Evolutionary conservation across 1,284 basidiomycete genomes (phyloP), one percentile per base, ranked within the genome.

Genomic region (Apiotrichum mycotoxinovorans): DNA sequence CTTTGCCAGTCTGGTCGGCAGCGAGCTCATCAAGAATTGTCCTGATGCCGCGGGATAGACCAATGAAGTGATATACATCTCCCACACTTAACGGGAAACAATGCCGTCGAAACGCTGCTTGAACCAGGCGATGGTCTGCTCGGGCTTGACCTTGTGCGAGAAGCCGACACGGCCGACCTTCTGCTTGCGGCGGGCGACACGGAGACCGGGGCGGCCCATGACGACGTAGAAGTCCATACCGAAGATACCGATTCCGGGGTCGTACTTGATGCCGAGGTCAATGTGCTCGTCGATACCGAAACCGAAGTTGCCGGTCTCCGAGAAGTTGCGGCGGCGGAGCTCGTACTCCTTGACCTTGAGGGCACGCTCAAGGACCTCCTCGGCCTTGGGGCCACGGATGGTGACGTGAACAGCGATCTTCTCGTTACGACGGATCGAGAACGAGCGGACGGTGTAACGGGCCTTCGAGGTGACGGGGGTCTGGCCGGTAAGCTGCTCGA

Each of bases 281-380:
- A 98, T 98, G 83, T 98, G 95, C 82, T 97, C 93, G 80, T 93
- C 89, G 75, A 95, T 91, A 79, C 93, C 93, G 80, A 96, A 97
- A 69, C 93, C 93, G 79, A 98, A 98, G 88, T 97, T 96, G 64
- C 93, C 93, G 62, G 91, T 96, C 79, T 91, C 89, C 71, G 91
- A 60, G 83, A 98, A 98, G 87, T 98, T 98, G 79, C 85, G 85
- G 73, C 85, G 58, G 83, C 66, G 83, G 79, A 98, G 83, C 83
- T 99, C 95, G 85, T 98, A 98, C 83, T 98, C 95, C 87, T 98
- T 98, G 75, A 98, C 95, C 83, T 98, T 98, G 77, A 98, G 84
- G 53, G 93, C 95, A 75, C 96, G 92, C 84, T 98, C 96, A 72
- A 98, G 84, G 79, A 96, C 98, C 81, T 98, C 95, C 85, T 98